Evolutionary conservation across 2,329 filamentous ascomycete genomes (phyloP), one percentile per base, ranked within the genome.

Genomic region (Bertia moriformis): DNA sequence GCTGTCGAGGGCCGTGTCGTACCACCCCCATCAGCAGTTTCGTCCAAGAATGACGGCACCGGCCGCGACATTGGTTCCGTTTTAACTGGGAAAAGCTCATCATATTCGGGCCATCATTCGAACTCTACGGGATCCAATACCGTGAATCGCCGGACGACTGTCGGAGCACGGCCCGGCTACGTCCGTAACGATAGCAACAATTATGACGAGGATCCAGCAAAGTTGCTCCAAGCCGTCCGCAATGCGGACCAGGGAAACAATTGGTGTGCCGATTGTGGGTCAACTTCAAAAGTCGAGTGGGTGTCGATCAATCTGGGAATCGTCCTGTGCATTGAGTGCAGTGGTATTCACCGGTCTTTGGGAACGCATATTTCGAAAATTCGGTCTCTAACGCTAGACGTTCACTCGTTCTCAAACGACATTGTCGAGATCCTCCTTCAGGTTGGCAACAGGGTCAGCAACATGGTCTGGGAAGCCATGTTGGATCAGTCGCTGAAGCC

Each of bases 321-420:
- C 43, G 80, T 98, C 40, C 71, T 98, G 15, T 98, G 91, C 62
- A 95, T 95, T 54, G 89, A 98, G 58, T 98, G 91, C 61, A 94
- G 88, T 54, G 91, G 91, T 45, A 95, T 98, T 44, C 91, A 98
- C 59, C 78, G 91, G 32, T 96, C 89, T 1, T 70, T 98, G 3
- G 91, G 91, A 12, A 98, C 91, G 2, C 91, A 98, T 57, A 95
- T 98, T 53, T 94, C 87, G 58, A 98, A 98, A 62, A 78, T 98
- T 30, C 83, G 91, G 40, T 96, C 91, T 12, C 70, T 98, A 32
- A 98, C 91, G 0, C 70, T 98, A 32, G 91, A 98, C 54, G 93
- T 93, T 47, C 88, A 84, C 40, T 95, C 88, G 0, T 98, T 98
- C 57, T 96, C 91, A 3, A 81, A 84, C 49, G 93, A 98, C 65